phyloP scores from a whole-genome alignment of 495 filamentous ascomycete genomes.

The Penicillium longicatenatum region DNA sequence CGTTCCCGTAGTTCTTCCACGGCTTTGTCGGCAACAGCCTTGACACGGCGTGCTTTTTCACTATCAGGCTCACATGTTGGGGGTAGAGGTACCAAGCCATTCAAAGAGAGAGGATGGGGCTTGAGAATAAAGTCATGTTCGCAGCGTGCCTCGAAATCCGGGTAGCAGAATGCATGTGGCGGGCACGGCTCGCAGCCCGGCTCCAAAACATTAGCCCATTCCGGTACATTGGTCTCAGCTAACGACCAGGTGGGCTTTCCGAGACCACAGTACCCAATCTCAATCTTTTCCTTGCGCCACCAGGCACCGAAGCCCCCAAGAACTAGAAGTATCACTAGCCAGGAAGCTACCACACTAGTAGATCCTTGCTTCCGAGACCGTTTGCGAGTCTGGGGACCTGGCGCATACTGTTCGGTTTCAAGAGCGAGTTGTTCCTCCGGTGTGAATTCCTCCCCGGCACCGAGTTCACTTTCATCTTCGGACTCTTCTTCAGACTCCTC shows the following conservation, averaged over 20 bases:
- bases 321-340: constrained; percentile 65
- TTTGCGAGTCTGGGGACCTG: constrained; percentile 34
- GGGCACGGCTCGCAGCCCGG: constrained; percentile 92
- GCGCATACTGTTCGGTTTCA: constrained; percentile 48
- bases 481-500: constrained; percentile 40
- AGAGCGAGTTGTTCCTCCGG: constrained; percentile 84
- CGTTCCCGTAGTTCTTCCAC: constrained; percentile 86
- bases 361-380: constrained; percentile 37
- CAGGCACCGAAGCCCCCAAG: constrained; percentile 73
- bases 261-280: constrained; percentile 91
- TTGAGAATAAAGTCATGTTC: constrained; percentile 85
- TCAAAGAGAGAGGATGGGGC: constrained; percentile 79
- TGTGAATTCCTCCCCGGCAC: constrained; percentile 88
- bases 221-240: constrained; percentile 58
- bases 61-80: constrained; percentile 96
- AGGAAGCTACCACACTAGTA: constrained; percentile 56
- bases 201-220: constrained; percentile 67
- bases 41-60: constrained; percentile 83
- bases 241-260: constrained; percentile 63
- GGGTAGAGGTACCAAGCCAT: constrained; percentile 78
- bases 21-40: constrained; percentile 82
- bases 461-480: constrained; percentile 48
- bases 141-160: constrained; percentile 72
- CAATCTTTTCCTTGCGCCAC: constrained; percentile 92
- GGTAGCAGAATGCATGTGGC: constrained; percentile 84